Evolutionary conservation across 2,329 filamentous ascomycete genomes (phyloP), one percentile per base, ranked within the genome.

Genomic region (Penicillium sp.): DNA sequence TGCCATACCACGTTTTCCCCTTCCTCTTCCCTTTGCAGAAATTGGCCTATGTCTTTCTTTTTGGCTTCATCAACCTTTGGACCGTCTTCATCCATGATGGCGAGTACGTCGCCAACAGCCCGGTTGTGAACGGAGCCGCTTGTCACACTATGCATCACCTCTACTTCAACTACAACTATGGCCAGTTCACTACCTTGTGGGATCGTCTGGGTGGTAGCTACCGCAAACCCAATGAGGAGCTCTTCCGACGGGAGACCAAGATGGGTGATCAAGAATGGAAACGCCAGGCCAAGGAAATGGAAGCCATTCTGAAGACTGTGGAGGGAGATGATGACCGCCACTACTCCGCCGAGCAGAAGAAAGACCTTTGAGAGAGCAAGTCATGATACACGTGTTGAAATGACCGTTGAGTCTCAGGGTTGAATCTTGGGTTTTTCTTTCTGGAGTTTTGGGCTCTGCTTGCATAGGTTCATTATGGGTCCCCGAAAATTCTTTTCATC

Each of bases 81-180:
- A 96, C 93, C 39, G 91, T 98, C 68, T 84, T 97, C 78, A 97
- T 98, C 70, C 87, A 98, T 76, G 93, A 98, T 69, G 93, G 93
- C 69, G 93, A 98, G 78, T 97, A 96, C 73, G 85, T 96, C 16
- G 89, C 91, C 69, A 90, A 97, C 78, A 91, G 89, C 69, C 89
- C 91, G n/a, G 76, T 97, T 65, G 87, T 97, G 77, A 98, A 98
- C 73, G 93, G 93, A 51, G 92, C 93, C 13, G 93, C 93, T n/a
- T 97, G 93, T 82, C 93, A 98, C 76, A 91, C 89, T 33, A 85
- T 93, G 82, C 93, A 97, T 77, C 93, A 97, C 73, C 76, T 91
- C 50, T 91, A 90, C 78, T 90, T 90, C 81, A 90, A 90, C 79
- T 91, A 90, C 83, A 97, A 97, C 79, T 97, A 96, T 70, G 93